phyloP scores from a whole-genome alignment of 345 rosid species.

The Sisymbrium irio region DNA sequence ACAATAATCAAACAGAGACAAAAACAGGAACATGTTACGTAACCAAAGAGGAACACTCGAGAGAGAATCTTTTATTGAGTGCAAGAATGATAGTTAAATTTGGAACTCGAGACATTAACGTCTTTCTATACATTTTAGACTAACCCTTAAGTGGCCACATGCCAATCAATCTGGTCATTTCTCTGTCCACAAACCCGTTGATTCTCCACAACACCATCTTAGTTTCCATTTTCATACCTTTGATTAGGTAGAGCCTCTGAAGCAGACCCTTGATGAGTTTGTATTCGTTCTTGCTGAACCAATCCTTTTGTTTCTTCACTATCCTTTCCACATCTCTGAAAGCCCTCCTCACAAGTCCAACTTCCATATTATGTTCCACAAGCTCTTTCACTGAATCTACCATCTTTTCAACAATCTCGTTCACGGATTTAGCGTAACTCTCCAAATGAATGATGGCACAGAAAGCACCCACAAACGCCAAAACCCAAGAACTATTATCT shows the following conservation, averaged over 20 bases:
- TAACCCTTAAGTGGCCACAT: neutral
- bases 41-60: too few species aligned
- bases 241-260: neutral
- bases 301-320: neutral
- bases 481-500: neutral
- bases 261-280: neutral
- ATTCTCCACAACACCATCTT: neutral
- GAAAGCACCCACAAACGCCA: constrained; percentile 17
- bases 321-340: constrained; percentile 7
- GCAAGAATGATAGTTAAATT: too few species aligned
- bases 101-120: neutral
- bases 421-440: neutral
- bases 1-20: too few species aligned
- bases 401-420: neutral
- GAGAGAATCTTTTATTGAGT: too few species aligned
- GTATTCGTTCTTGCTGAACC: neutral
- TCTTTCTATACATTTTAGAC: neutral
- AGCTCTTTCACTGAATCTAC: constrained; percentile 6
- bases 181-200: neutral
- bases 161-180: neutral
- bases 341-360: constrained; percentile 12
- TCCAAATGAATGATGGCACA: neutral
- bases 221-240: constrained; percentile 10
- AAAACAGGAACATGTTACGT: too few species aligned
- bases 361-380: constrained; percentile 4